Evolutionary conservation across 169 alveolate genomes (phyloP).

Genomic region (Plasmodium fragile): DNA sequence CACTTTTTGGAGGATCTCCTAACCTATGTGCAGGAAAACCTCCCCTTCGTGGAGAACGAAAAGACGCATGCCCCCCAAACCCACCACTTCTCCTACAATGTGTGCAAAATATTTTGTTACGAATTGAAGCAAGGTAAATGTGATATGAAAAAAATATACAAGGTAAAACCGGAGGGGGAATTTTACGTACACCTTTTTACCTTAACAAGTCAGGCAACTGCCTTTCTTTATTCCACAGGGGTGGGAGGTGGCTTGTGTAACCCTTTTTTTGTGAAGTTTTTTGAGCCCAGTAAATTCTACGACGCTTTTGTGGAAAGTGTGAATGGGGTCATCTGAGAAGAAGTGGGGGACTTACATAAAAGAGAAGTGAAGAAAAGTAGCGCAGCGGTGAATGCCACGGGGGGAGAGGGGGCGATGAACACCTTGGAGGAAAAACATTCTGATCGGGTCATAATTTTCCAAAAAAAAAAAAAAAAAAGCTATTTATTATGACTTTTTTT

Average conservation of each 20-base stretch:
- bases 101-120: conserved; percentile 54
- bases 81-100: background rate
- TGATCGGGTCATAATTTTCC: background rate
- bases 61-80: background rate
- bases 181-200: conserved; percentile 19
- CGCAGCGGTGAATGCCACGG: background rate
- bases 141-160: conserved; percentile 7
- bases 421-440: background rate
- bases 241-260: conserved; percentile 3
- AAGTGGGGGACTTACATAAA: background rate
- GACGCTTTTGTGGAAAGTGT: conserved; percentile 34
- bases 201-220: conserved; percentile 11
- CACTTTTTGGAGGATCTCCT: conserved; percentile 50
- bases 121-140: conserved; percentile 16
- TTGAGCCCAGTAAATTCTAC: background rate
- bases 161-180: conserved; percentile 11
- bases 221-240: conserved; percentile 34
- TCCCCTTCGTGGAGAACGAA: background rate
- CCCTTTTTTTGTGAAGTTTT: conserved; percentile 54
- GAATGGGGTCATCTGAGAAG: background rate
- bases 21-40: conserved; percentile 9
- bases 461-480: conserved; percentile 2
- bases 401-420: background rate
- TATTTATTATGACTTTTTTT: background rate
- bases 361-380: background rate